Evolutionary conservation across 257 asterid genomes (phyloP), one percentile per base, ranked within the genome.

Genomic region (Fraxinus americana): DNA sequence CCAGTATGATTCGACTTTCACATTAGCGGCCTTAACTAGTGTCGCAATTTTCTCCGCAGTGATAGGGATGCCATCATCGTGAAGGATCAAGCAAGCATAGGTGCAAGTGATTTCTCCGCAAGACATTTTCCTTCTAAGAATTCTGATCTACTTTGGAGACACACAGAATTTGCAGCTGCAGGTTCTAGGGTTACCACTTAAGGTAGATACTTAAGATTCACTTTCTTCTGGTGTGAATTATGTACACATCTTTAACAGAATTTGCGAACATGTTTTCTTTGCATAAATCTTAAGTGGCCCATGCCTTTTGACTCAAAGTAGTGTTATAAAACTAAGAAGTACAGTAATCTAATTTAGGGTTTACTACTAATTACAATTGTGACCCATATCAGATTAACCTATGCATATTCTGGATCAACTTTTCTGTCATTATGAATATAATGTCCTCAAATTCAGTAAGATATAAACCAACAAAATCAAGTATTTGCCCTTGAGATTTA

Each of bases 1-100:
- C 96, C 96, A 91, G 85, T 89, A 91, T 1, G 93, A 91, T 34
- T 91, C 92, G 29, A 86, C 88, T 4, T 74, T 27, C 78, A 88
- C 50, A 72, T 85, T 77, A 0, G 96, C 94, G 13, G 92, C 87
- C 80, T 89, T 88, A 75, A 89, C 84, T 35, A 89, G 71, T 0
- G 79, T 67, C 12, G 89, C 81, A 13, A 89, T 88, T 66, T 89
- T 91, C 78, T 91, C 96, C 5, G 94, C 96, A 32, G 92, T 91
- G 76, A 89, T 59, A 1, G 91, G 52, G 59, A 86, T 86, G 83
- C 88, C 88, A 80, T 91, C 96, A 41, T 91, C 96, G 84, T 86
- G 89, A 43, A 91, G 96, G 72, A 91, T 81, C 85, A 91, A 66
- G 9, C 90, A 79, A 14, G 96, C 92, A 25, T 89, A 91, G 71